A percentile compares a stretch with the other conserved stretches of the same genome.
These are phyloP conservation scores for Astrothelium subdiscretum DNA, from an alignment of 495 filamentous ascomycete genomes.

Conservation along the genomic window DNA sequence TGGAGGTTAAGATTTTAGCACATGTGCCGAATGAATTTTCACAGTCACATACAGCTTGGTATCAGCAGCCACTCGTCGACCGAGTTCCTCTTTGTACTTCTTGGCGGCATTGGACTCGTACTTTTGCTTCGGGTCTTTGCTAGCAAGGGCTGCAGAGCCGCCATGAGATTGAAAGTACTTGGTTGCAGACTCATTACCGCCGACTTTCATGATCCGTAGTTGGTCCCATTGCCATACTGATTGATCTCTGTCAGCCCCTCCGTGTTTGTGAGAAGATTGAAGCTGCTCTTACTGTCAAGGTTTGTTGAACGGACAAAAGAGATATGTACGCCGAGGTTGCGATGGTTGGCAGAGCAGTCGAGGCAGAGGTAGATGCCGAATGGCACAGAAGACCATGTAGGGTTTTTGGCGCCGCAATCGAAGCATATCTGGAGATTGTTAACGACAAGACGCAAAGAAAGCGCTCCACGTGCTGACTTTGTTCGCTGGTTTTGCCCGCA, in stretches of 20 bases:
- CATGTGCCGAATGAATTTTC: not conserved
- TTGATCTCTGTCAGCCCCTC: constrained; percentile 15
- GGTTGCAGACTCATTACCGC: constrained; percentile 94
- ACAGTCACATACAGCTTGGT: constrained; percentile 55
- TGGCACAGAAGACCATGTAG: constrained; percentile 95
- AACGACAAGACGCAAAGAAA: constrained; percentile 6
- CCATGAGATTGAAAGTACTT: constrained; percentile 96
- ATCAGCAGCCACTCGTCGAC: constrained; percentile 68
- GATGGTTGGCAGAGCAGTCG: constrained; percentile 63
- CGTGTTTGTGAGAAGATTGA: not conserved
- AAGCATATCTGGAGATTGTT: constrained; percentile 65
- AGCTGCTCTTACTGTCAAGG: constrained; percentile 74
- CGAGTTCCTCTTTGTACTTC: constrained; percentile 95
- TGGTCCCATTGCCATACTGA: constrained; percentile 99
- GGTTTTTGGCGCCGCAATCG: constrained; percentile 92
- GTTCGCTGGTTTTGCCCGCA: constrained; percentile 87
- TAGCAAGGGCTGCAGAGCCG: constrained; percentile 81
- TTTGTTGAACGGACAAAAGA: constrained; percentile 98
- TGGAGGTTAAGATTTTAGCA: constrained; percentile 22
- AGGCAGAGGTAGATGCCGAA: constrained; percentile 97
- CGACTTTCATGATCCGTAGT: constrained; percentile 94
- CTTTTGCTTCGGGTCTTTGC: constrained; percentile 92
- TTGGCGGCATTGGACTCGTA: constrained; percentile 82
- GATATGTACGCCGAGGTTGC: constrained; percentile 47
- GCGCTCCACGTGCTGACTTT: constrained; percentile 50